Evolutionary conservation across 2,329 filamentous ascomycete species (phyloP).

Genomic region (Fusarium sp.): DNA sequence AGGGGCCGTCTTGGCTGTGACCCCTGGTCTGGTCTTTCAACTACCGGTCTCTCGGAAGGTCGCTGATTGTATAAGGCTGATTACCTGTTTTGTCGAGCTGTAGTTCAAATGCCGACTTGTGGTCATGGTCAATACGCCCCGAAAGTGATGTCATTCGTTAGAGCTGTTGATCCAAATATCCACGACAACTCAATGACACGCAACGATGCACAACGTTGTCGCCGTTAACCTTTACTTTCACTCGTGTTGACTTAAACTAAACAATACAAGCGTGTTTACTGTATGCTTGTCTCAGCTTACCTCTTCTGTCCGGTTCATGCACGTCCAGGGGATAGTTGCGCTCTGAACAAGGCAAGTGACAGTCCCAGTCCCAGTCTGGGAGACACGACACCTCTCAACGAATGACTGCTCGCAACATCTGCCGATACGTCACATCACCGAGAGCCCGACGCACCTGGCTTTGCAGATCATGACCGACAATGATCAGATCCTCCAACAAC

Average conservation of each 20-base stretch:
- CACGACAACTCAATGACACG: not conserved
- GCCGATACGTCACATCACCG: not conserved
- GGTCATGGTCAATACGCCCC: conserved; percentile 7
- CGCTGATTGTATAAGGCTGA: conserved; percentile 9
- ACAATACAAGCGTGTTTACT: not conserved
- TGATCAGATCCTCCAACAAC: not conserved
- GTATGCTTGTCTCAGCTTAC: conserved; percentile 5
- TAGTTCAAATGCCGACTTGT: not conserved
- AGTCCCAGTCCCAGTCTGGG: not conserved
- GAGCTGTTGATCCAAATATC: conserved; percentile 22
- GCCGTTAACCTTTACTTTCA: not conserved
- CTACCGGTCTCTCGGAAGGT: conserved; percentile 4
- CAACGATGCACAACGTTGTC: not conserved
- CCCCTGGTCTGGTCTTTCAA: not conserved
- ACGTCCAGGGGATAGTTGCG: not conserved
- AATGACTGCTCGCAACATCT: not conserved
- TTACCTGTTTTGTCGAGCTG: not conserved
- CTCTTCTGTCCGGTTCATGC: not conserved
- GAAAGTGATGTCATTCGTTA: conserved; percentile 22
- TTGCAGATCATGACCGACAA: conserved; percentile 20
- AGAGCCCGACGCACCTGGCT: not conserved
- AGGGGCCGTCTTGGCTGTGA: not conserved
- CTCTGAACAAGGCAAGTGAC: not conserved
- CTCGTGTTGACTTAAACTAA: not conserved
- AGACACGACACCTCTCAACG: not conserved